A percentile compares a stretch with the other conserved stretches of the same genome.
These are phyloP conservation scores for Sisymbrium irio DNA, from an alignment of 345 rosid genomes.

Conservation along the genomic window DNA sequence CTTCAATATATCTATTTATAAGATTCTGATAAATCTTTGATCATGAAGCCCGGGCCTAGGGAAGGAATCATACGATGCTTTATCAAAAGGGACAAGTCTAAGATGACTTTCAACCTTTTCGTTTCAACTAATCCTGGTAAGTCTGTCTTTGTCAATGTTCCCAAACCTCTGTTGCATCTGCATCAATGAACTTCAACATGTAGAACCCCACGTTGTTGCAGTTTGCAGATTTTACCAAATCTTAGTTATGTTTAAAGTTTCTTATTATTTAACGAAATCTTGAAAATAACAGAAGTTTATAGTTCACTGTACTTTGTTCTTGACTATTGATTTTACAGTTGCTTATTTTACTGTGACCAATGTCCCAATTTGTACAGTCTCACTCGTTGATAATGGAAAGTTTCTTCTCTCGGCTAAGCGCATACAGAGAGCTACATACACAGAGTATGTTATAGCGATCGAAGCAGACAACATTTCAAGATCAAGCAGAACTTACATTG, in stretches of 20 bases:
- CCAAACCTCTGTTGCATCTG: background rate
- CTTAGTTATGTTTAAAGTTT: too few relatives aligned
- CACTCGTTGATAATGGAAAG: slow-evolving; percentile 69
- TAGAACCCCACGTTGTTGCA: too few relatives aligned
- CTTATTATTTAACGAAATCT: background rate
- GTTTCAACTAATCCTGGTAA: slow-evolving; percentile 75
- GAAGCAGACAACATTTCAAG: slow-evolving; percentile 67
- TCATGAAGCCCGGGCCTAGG: slow-evolving; percentile 67
- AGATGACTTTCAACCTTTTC: slow-evolving; percentile 69
- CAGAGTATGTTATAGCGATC: slow-evolving; percentile 79
- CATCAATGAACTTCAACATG: too few relatives aligned
- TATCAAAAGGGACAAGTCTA: slow-evolving; percentile 79
- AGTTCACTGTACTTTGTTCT: background rate
- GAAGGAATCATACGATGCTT: slow-evolving; percentile 75
- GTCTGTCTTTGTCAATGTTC: slow-evolving; percentile 18
- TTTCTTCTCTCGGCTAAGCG: slow-evolving; percentile 83
- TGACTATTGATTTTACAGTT: background rate
- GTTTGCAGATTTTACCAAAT: too few relatives aligned
- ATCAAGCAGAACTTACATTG: slow-evolving; percentile 74
- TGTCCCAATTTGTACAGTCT: slow-evolving; percentile 37
- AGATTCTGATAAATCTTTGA: background rate
- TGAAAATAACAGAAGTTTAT: background rate
- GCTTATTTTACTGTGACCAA: too few relatives aligned
- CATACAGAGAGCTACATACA: slow-evolving; percentile 65
- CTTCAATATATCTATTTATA: background rate